Conservation (phyloP, 306 rosid species). For the Heteromeles arbutifolia region DNA sequence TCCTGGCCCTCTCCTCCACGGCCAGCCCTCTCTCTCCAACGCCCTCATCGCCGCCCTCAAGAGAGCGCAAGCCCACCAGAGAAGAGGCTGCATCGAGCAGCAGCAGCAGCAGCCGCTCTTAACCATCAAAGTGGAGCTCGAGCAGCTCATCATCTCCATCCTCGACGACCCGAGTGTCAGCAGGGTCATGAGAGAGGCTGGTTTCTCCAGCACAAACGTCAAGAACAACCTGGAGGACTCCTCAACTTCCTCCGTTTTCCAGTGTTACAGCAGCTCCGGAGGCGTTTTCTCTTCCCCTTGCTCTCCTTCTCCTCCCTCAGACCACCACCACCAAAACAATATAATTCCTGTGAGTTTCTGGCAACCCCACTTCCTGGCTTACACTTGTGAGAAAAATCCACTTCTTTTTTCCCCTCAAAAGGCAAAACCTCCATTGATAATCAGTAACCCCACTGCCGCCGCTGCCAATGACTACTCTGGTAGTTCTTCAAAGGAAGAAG, state of each 20-base stretch:
- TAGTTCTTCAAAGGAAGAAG: conserved; percentile 38
- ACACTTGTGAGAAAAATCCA: conserved; percentile 48
- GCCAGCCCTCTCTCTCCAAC: conserved; percentile 80
- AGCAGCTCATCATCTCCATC: conserved; percentile 79
- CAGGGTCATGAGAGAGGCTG: conserved; percentile 97
- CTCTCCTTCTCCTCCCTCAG: conserved; percentile 53
- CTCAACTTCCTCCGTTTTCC: conserved; percentile 45
- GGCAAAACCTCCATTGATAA: conserved; percentile 14
- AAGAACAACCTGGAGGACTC: conserved; percentile 62
- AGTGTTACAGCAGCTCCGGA: conserved; percentile 48
- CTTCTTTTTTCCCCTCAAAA: conserved; percentile 46
- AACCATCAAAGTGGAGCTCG: conserved; percentile 67
- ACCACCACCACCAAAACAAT: conserved; percentile 13
- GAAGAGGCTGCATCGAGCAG: conserved; percentile 90
- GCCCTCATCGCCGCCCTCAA: conserved; percentile 93
- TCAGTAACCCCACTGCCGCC: background rate
- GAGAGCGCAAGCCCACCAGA: conserved; percentile 92
- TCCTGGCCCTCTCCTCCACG: conserved; percentile 48
- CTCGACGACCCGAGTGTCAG: conserved; percentile 96
- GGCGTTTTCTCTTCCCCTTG: conserved; percentile 81
- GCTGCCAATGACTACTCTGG: conserved; percentile 17
- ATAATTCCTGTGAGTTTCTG: conserved; percentile 33
- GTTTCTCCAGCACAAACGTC: conserved; percentile 72
- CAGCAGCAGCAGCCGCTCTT: conserved; percentile 77
- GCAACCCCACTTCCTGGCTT: conserved; percentile 38